These are phyloP conservation scores for Ophiosphaerella korrae DNA, from an alignment of 2,329 filamentous ascomycete genomes.

Conservation along the genomic window DNA sequence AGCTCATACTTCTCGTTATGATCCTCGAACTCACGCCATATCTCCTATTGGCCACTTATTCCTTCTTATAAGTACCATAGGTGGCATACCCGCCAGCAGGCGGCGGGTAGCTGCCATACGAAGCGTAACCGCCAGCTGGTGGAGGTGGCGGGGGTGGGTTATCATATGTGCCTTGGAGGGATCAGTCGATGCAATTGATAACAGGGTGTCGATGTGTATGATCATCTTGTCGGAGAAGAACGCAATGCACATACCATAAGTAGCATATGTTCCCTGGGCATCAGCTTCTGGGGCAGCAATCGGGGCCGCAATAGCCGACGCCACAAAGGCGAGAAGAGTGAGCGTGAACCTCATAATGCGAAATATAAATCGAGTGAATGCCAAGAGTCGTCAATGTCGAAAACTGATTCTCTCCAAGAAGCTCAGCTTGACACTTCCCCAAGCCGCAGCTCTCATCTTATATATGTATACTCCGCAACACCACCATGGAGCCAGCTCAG, in stretches of 20 bases:
- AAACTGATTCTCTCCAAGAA: background rate
- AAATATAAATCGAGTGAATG: background rate
- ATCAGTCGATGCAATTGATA: background rate
- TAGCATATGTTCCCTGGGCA: slow-evolving; percentile 16
- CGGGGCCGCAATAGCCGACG: slow-evolving; percentile 26
- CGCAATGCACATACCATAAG: slow-evolving; percentile 15
- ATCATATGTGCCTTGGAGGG: background rate
- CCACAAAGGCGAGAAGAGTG: slow-evolving; percentile 25
- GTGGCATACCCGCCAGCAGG: slow-evolving; percentile 20
- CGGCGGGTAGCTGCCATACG: slow-evolving; percentile 13
- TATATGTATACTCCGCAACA: background rate
- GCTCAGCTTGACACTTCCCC: background rate
- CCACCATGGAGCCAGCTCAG: background rate
- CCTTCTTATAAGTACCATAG: slow-evolving; percentile 22
- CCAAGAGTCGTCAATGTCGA: background rate
- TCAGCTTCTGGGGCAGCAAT: slow-evolving; percentile 19
- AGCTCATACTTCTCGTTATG: too few relatives aligned
- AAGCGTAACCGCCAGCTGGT: slow-evolving; percentile 11
- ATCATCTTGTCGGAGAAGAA: background rate
- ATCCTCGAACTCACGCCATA: too few relatives aligned
- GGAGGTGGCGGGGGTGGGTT: background rate
- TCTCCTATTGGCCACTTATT: background rate
- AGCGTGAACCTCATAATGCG: slow-evolving; percentile 26
- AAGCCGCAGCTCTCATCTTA: background rate
- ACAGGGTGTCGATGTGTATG: background rate